Conservation (phyloP, 306 rosid genomes). For the Hylodesmum podocarpum region DNA sequence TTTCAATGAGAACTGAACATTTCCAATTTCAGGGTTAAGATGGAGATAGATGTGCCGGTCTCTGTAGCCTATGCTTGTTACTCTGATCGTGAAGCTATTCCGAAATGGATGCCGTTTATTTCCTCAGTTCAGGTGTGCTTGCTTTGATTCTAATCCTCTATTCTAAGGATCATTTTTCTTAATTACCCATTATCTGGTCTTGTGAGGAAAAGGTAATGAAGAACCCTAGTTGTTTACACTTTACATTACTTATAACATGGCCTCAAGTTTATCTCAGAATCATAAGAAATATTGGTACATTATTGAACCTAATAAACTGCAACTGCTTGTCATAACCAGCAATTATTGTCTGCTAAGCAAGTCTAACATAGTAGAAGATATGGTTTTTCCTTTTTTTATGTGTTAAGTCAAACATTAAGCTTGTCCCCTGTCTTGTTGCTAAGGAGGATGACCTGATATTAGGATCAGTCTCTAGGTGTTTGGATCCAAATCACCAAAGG, state of each 20-base stretch:
- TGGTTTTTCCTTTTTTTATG: neutral
- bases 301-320: neutral
- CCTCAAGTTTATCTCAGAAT: neutral
- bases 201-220: neutral
- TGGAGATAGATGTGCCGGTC: constrained; percentile 74
- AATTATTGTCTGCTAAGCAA: neutral
- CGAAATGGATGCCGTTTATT: constrained; percentile 96
- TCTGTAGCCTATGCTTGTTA: constrained; percentile 80
- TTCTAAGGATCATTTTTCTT: neutral
- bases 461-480: neutral
- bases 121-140: constrained; percentile 70
- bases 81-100: constrained; percentile 89
- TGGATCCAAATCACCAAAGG: constrained; percentile 15
- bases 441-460: neutral
- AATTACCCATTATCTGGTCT: neutral
- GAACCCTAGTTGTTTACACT: neutral
- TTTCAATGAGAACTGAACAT: constrained; percentile 26
- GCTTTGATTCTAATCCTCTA: neutral
- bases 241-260: neutral
- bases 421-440: neutral
- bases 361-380: neutral
- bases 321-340: neutral
- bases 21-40: constrained; percentile 81
- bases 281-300: neutral
- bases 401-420: constrained; percentile 9